Conservation (phyloP, 257 asterid species). For the Capsicum baccatum region DNA sequence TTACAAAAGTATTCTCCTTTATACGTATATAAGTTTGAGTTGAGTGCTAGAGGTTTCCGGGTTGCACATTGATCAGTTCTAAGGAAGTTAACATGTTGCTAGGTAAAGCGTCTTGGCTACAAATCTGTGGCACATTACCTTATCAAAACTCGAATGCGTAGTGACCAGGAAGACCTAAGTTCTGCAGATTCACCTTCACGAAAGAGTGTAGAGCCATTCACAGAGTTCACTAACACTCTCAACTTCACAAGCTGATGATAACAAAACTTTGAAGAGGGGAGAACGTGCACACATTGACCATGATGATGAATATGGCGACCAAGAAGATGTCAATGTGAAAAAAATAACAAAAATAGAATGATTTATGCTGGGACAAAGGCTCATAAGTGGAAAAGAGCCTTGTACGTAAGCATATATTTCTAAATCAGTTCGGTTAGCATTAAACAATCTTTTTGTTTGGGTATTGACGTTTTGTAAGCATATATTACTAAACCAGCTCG, state of each 20-base stretch:
- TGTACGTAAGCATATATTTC: background rate
- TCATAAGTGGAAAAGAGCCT: background rate
- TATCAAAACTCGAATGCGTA: slow-evolving; percentile 43
- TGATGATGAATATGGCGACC: background rate
- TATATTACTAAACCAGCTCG: background rate
- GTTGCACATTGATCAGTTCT: slow-evolving; percentile 3
- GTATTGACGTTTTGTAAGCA: background rate
- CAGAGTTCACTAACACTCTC: slow-evolving; percentile 25
- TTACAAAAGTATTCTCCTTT: background rate
- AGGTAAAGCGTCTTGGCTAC: slow-evolving; percentile 63
- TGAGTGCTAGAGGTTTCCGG: background rate
- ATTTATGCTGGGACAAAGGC: background rate
- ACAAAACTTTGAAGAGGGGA: background rate
- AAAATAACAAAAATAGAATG: background rate
- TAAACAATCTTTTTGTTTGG: background rate
- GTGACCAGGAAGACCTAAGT: slow-evolving; percentile 29
- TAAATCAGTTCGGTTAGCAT: background rate
- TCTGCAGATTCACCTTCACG: slow-evolving; percentile 34
- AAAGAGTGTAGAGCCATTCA: slow-evolving; percentile 32
- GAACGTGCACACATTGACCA: background rate
- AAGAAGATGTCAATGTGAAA: background rate
- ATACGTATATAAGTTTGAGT: background rate
- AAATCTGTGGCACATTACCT: slow-evolving; percentile 87
- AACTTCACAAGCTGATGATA: slow-evolving; percentile 1
- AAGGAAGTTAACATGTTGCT: slow-evolving; percentile 29